Conservation (phyloP, 371 early-diverging fungal species). For the Rhizopus arrhizus region DNA sequence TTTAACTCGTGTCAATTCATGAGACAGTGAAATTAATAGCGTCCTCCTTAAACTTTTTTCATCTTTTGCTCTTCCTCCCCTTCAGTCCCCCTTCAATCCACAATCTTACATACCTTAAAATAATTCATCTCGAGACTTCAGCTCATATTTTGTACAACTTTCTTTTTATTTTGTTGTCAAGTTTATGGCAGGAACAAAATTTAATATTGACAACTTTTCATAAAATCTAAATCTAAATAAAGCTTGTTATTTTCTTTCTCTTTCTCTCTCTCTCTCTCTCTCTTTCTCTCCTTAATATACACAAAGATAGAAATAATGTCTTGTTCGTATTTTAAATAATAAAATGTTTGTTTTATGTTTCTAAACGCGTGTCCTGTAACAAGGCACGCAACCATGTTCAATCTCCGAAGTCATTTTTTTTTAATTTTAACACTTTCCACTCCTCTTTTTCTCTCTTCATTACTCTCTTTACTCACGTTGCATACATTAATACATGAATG, state of each 20-base stretch:
- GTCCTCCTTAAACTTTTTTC: no score
- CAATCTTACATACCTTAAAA: neutral
- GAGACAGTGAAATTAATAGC: neutral
- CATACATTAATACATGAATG: slow-evolving; percentile 14
- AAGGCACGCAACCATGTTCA: slow-evolving; percentile 20
- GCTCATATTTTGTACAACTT: neutral
- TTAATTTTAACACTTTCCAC: neutral
- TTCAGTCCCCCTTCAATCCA: neutral
- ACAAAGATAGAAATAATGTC: no score
- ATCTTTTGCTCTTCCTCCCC: neutral
- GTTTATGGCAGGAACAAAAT: neutral
- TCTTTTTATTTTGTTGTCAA: slow-evolving; percentile 6
- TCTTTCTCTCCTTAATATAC: no score
- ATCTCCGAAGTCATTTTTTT: neutral
- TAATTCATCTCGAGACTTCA: neutral
- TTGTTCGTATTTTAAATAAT: no score
- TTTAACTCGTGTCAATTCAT: slow-evolving; percentile 3
- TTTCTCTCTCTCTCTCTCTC: no score
- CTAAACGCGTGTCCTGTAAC: neutral
- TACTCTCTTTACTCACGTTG: neutral
- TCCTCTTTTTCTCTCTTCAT: neutral
- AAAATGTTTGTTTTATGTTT: no score
- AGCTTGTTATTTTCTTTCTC: no score
- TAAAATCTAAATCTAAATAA: neutral
- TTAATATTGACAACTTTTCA: neutral